Evolutionary conservation across 2,329 filamentous ascomycete species (phyloP).

Genomic region (Sclerotiophoma versabilis): DNA sequence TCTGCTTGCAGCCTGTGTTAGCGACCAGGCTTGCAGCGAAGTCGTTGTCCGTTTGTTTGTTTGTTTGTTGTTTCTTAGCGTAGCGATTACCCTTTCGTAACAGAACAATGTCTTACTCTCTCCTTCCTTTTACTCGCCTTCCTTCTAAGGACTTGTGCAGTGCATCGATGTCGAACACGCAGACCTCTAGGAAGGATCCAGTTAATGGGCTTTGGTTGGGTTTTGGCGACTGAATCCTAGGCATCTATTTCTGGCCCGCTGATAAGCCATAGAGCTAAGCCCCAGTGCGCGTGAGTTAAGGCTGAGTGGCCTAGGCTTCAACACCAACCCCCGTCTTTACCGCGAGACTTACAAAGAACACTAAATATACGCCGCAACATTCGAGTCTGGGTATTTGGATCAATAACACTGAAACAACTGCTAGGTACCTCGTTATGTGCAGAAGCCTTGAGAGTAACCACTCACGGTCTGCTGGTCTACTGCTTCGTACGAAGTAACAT

Average conservation of each 20-base stretch:
- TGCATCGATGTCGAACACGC: not conserved
- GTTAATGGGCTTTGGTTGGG: constrained; percentile 5
- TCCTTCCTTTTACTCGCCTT: not conserved
- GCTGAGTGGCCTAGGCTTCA: constrained; percentile 18
- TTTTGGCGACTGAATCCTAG: constrained; percentile 1
- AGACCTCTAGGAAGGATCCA: not conserved
- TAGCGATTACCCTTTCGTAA: constrained; percentile 16
- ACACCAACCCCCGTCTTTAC: constrained; percentile 5
- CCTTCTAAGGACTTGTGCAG: not conserved
- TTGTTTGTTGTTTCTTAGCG: constrained; percentile 15
- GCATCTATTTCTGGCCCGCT: constrained; percentile 37
- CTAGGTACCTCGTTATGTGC: not conserved
- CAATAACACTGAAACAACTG: not conserved
- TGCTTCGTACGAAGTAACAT: not conserved
- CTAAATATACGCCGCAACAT: constrained; percentile 4
- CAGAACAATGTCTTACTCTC: constrained; percentile 3
- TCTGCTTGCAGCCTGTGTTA: constrained; percentile 3
- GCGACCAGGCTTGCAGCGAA: constrained; percentile 20
- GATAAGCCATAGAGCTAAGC: constrained; percentile 27
- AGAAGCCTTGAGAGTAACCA: not conserved
- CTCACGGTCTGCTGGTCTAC: not conserved
- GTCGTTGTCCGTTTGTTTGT: constrained; percentile 5
- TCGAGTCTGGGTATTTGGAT: not conserved
- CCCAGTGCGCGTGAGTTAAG: constrained; percentile 19
- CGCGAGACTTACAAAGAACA: constrained; percentile 6